phyloP scores from a whole-genome alignment of 306 rosid genomes.

The Acacia confusa region DNA sequence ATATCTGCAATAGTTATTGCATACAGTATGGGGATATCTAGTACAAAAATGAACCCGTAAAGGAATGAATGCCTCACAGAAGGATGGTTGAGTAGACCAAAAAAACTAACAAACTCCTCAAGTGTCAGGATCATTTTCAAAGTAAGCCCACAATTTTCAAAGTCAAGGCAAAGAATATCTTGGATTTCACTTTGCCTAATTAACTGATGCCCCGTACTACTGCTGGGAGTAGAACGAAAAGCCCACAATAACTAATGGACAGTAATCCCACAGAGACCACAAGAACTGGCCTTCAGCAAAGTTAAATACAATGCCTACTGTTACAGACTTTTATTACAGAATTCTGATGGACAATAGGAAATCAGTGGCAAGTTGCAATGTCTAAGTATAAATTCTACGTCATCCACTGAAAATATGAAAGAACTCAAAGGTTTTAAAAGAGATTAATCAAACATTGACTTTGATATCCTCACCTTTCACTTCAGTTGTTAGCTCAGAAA shows the following conservation, averaged over 20 bases:
- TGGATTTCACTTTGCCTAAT: constrained; percentile 25
- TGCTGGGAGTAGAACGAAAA: constrained; percentile 29
- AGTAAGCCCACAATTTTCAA: constrained; percentile 46
- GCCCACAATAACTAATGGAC: constrained; percentile 47
- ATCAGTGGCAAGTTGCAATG: constrained; percentile 41
- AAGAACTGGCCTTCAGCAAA: constrained; percentile 36
- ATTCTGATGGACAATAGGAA: neutral
- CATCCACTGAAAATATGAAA: neutral
- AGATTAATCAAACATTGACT: neutral
- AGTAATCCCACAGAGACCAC: constrained; percentile 46
- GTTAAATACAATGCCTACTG: neutral
- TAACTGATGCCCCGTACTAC: constrained; percentile 36
- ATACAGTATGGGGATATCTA: neutral
- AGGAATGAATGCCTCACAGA: constrained; percentile 43
- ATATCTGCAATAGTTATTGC: neutral
- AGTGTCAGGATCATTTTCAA: constrained; percentile 44
- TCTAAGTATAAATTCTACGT: constrained; percentile 7
- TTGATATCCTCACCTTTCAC: neutral
- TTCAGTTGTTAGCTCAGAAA: neutral
- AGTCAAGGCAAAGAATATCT: constrained; percentile 26
- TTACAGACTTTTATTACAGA: neutral
- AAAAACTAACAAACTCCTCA: constrained; percentile 48
- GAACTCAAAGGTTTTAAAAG: neutral
- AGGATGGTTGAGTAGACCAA: constrained; percentile 37
- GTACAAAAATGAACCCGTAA: constrained; percentile 47